Percentiles rank a stretch among this genome's conserved stretches.
Evolutionary conservation across 169 alveolate genomes (phyloP).

Genomic region (Toxoplasma gondii): DNA sequence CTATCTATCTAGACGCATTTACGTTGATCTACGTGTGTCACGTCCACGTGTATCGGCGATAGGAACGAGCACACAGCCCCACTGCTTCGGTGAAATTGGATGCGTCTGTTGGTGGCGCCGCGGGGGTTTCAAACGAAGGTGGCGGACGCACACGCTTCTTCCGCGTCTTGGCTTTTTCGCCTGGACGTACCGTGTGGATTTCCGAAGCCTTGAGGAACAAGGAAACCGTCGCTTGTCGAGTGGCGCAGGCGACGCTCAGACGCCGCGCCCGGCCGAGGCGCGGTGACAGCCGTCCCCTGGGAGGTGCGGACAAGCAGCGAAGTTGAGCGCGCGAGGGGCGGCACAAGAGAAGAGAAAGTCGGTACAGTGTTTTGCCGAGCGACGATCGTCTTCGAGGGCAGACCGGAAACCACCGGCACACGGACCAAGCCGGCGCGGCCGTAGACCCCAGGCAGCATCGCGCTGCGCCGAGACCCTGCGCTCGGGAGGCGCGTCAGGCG

Average conservation of each 20-base stretch:
- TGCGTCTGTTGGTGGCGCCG: too few species aligned
- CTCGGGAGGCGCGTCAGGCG: conserved; percentile 17
- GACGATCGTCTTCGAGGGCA: background rate
- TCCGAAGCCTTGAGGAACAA: background rate
- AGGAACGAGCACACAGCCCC: too few species aligned
- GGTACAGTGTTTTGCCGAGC: background rate
- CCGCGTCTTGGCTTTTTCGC: background rate
- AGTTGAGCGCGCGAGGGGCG: background rate
- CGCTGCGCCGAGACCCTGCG: background rate
- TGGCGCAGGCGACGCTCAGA: background rate
- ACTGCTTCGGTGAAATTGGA: too few species aligned
- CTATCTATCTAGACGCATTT: too few species aligned
- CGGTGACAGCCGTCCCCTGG: background rate
- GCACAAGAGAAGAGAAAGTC: background rate
- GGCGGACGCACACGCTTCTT: too few species aligned
- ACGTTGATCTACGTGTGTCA: too few species aligned
- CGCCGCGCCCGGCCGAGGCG: background rate
- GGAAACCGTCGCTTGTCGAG: background rate
- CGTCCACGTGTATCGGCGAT: too few species aligned
- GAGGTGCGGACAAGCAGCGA: background rate
- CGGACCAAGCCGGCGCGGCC: too few species aligned
- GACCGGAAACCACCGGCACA: background rate
- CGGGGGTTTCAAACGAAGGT: too few species aligned
- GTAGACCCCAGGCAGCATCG: background rate
- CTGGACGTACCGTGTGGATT: background rate